Evolutionary conservation across 345 rosid genomes (phyloP).

Genomic region (Firmiana major): DNA sequence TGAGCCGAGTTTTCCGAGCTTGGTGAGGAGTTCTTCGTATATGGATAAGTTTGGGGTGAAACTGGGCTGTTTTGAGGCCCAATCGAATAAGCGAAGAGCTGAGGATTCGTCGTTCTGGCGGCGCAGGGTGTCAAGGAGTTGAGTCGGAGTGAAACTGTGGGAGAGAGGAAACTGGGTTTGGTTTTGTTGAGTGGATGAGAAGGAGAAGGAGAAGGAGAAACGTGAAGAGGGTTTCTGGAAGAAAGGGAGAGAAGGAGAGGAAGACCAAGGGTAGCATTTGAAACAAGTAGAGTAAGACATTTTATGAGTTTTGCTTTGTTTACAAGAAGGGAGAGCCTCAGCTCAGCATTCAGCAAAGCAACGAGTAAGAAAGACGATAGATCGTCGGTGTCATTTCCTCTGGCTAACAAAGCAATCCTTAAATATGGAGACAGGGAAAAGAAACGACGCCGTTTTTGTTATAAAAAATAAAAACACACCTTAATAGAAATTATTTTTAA

Average conservation of each 20-base stretch:
- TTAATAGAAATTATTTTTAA: too few species aligned
- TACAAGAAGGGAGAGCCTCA: neutral
- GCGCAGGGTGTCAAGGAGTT: slow-evolving; percentile 68
- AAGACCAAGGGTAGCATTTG: slow-evolving; percentile 53
- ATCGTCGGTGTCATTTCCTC: neutral
- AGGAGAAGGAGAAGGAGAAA: slow-evolving; percentile 30
- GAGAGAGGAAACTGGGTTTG: slow-evolving; percentile 36
- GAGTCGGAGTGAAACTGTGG: slow-evolving; percentile 50
- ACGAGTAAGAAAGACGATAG: neutral
- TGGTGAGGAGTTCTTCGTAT: slow-evolving; percentile 66
- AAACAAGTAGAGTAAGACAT: slow-evolving; percentile 57
- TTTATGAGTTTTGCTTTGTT: neutral
- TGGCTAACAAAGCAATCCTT: neutral
- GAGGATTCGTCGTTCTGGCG: slow-evolving; percentile 61
- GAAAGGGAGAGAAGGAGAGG: slow-evolving; percentile 26
- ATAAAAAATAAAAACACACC: too few species aligned
- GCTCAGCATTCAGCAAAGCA: neutral
- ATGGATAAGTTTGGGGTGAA: slow-evolving; percentile 50
- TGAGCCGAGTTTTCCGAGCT: slow-evolving; percentile 64
- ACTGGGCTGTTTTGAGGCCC: slow-evolving; percentile 75
- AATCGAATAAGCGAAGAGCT: slow-evolving; percentile 54
- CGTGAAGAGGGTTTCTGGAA: slow-evolving; percentile 22
- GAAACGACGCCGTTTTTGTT: neutral
- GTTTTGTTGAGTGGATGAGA: slow-evolving; percentile 29
- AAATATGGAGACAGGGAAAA: neutral